Conservation (phyloP, 1,139 yeast species). For the Taphrina pruni region DNA sequence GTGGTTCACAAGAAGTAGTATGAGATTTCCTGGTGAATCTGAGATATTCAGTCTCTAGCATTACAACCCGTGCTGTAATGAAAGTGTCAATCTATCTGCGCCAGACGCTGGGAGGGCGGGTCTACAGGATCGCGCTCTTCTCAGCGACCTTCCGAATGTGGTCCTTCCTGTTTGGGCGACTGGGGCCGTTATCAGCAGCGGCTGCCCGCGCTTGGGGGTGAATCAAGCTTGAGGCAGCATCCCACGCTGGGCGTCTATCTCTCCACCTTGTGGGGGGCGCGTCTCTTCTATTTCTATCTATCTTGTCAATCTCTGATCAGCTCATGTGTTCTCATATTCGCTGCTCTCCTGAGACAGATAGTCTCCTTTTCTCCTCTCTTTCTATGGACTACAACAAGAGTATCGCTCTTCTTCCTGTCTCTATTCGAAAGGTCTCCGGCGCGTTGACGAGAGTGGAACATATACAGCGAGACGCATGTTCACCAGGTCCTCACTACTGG, state of each 20-base stretch:
- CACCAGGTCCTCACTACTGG: neutral
- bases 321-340: too few species aligned
- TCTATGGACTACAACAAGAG: neutral
- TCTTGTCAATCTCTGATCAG: too few species aligned
- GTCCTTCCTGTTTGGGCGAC: conserved; percentile 20
- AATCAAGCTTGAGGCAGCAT: too few species aligned
- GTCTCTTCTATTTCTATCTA: neutral
- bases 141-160: conserved; percentile 11
- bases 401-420: neutral
- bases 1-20: too few species aligned
- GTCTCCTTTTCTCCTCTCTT: neutral
- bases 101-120: conserved; percentile 8
- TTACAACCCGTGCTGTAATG: neutral
- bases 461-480: neutral
- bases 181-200: neutral
- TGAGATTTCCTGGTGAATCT: too few species aligned
- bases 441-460: too few species aligned
- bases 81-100: conserved; percentile 6
- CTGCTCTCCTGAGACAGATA: too few species aligned
- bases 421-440: neutral
- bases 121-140: conserved; percentile 13
- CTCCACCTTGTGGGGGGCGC: neutral
- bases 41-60: neutral
- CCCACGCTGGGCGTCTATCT: neutral
- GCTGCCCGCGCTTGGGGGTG: too few species aligned